Evolutionary conservation across 768 basidiomycete genomes (phyloP), one percentile per base, ranked within the genome.

Genomic region (Arthromyces matolae): DNA sequence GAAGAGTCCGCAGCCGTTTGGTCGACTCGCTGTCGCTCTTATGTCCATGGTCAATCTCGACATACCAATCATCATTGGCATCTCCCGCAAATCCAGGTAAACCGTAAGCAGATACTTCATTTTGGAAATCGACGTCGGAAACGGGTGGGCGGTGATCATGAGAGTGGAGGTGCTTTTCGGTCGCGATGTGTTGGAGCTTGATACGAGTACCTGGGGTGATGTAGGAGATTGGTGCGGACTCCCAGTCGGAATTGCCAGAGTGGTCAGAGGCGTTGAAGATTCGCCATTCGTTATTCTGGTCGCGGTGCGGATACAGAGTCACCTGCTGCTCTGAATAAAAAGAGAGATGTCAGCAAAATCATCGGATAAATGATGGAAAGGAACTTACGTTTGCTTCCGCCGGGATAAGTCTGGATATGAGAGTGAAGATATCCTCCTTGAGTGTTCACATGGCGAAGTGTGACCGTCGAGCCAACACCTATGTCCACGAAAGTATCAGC

Each of bases 401-500:
- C 78, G 0, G 95, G 96, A 60, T 95, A 99, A 42, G 79, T 81
- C 61, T 95, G 92, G 1, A 79, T 50, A 67, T 99, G 96, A 0
- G 96, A 98, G 65, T 99, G 96, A 10, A 99, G 71, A 64, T 98
- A 99, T n/a, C 96, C 96, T 22, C 96, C 96, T 67, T 99, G 95
- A 0, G 96, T 99, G 62, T 98, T 93, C 37, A 93, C 68, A 62
- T 98, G 96, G 40, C 93, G 86, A 29, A 99, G 76, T 2, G 87
- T 75, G 31, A 99, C 71, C 34, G 75, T 71, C 0, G 93, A 96
- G 22, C 93, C 95, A 54, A 94, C 48, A 13, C 83, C 87, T 39
- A 98, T 77, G 61, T 99, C 96, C 22, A 93, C 91, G 64, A 75
- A 93, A 0, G 95, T 98, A 64, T 99, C 93, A 9, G 77, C 75